Percentiles rank a stretch among this genome's conserved stretches.
Evolutionary conservation across 176 grass and related monocot genomes (phyloP).

Genomic region (Bothriochloa decipiens): DNA sequence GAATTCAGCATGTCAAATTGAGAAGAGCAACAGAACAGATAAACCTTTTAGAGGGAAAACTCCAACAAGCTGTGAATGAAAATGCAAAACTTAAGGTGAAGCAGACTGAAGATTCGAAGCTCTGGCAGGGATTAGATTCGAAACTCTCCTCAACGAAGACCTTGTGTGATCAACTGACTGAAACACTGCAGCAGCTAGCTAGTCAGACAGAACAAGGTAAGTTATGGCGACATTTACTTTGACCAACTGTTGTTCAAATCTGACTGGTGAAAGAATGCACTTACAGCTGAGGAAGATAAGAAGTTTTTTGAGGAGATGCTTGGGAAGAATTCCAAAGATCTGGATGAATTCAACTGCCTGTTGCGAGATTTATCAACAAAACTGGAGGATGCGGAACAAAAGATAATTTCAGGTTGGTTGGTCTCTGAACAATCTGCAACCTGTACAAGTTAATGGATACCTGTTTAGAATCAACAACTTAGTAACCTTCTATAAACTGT

Average conservation of each 20-base stretch:
- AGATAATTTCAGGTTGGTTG: conserved; percentile 62
- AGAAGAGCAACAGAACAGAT: conserved; percentile 83
- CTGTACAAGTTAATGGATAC: conserved; percentile 19
- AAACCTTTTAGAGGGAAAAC: conserved; percentile 75
- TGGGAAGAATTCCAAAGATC: conserved; percentile 66
- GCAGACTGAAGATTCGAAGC: conserved; percentile 79
- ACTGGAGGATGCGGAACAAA: conserved; percentile 61
- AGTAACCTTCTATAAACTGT: conserved; percentile 9
- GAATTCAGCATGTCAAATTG: conserved; percentile 73
- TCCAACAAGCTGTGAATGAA: conserved; percentile 86
- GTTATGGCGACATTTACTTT: conserved; percentile 4
- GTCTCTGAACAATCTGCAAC: background rate
- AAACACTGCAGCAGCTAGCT: conserved; percentile 70
- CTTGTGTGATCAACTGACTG: conserved; percentile 77
- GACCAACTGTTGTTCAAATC: conserved; percentile 3
- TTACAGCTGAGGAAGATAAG: conserved; percentile 82
- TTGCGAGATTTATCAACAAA: conserved; percentile 65
- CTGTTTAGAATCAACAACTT: conserved; percentile 13
- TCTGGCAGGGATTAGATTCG: conserved; percentile 82
- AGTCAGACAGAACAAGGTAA: conserved; percentile 70
- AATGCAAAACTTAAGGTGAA: conserved; percentile 88
- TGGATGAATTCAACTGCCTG: conserved; percentile 65
- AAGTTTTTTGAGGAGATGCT: conserved; percentile 72
- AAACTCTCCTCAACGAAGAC: conserved; percentile 73
- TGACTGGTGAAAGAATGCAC: conserved; percentile 44